phyloP scores from a whole-genome alignment of 768 basidiomycete species.

The Mycena capillaripes region DNA sequence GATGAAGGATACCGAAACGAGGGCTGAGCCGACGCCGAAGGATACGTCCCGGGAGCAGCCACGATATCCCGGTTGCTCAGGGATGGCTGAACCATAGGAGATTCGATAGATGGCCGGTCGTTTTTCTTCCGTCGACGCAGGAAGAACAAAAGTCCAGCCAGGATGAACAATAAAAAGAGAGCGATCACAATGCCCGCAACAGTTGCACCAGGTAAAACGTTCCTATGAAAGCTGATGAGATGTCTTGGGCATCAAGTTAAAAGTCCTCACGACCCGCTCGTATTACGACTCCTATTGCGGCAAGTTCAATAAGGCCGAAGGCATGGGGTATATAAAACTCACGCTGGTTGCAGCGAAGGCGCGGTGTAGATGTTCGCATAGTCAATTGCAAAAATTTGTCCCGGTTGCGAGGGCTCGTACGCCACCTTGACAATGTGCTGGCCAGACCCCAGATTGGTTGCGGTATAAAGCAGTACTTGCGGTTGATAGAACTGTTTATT shows the following conservation, averaged over 20 bases:
- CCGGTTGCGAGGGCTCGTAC: conserved; percentile 34
- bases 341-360: conserved; percentile 39
- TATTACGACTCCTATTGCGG: conserved; percentile 21
- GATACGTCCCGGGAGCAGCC: conserved; percentile 9
- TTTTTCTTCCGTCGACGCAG: conserved; percentile 31
- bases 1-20: conserved; percentile 19
- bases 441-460: conserved; percentile 39
- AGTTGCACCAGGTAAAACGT: conserved; percentile 27
- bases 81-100: conserved; percentile 16
- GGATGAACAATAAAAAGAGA: conserved; percentile 27
- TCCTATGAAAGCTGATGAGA: conserved; percentile 2
- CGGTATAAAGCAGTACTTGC: conserved; percentile 37
- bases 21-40: conserved; percentile 5
- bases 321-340: background rate
- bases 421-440: conserved; percentile 29
- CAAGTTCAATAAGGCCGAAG: background rate
- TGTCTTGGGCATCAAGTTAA: background rate
- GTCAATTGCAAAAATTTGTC: conserved; percentile 46
- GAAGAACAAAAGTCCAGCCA: conserved; percentile 33
- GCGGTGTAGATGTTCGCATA: conserved; percentile 48
- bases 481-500: conserved; percentile 41
- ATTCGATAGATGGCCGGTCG: conserved; percentile 9
- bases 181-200: conserved; percentile 40
- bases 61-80: conserved; percentile 16
- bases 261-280: conserved; percentile 6